Percentiles rank a stretch among this genome's conserved stretches.
Conservation (phyloP, 768 basidiomycete genomes). For the Mycena belliarum region DNA sequence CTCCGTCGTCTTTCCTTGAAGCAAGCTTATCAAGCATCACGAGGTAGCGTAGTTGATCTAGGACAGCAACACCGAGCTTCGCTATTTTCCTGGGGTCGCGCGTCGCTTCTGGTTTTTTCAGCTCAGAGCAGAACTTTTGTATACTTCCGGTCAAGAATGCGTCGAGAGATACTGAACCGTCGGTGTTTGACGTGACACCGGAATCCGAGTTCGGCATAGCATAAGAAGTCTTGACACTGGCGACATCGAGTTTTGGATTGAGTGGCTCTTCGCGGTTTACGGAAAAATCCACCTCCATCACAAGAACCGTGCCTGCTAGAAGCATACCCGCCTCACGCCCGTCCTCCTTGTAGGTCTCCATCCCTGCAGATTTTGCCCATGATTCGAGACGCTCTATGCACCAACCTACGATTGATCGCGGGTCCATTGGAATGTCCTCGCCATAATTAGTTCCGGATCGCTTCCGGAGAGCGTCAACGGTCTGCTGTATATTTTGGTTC, state of each 20-base stretch:
- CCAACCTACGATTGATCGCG: constrained; percentile 49
- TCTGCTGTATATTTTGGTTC: constrained; percentile 52
- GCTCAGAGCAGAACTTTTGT: constrained; percentile 58
- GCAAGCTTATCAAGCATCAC: constrained; percentile 75
- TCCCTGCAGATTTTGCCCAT: constrained; percentile 66
- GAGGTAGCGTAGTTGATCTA: constrained; percentile 64
- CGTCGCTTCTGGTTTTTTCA: constrained; percentile 52
- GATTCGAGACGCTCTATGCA: constrained; percentile 57
- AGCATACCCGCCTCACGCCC: constrained; percentile 53
- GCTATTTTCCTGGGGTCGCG: constrained; percentile 58
- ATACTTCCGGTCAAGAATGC: constrained; percentile 60
- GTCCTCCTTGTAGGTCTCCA: constrained; percentile 76
- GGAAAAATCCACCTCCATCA: constrained; percentile 71
- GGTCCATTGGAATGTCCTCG: constrained; percentile 62
- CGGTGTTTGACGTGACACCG: constrained; percentile 40
- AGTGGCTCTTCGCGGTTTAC: constrained; percentile 40
- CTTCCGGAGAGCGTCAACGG: constrained; percentile 47
- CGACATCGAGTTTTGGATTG: constrained; percentile 44
- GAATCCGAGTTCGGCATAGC: constrained; percentile 51
- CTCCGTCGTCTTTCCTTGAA: constrained; percentile 56
- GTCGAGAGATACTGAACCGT: constrained; percentile 60
- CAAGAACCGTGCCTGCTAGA: constrained; percentile 78
- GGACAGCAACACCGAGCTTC: constrained; percentile 45
- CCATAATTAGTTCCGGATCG: constrained; percentile 54
- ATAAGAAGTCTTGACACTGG: constrained; percentile 72